Evolutionary conservation across 2,329 filamentous ascomycete species (phyloP), one percentile per base, ranked within the genome.

Genomic region (Apiospora marii): DNA sequence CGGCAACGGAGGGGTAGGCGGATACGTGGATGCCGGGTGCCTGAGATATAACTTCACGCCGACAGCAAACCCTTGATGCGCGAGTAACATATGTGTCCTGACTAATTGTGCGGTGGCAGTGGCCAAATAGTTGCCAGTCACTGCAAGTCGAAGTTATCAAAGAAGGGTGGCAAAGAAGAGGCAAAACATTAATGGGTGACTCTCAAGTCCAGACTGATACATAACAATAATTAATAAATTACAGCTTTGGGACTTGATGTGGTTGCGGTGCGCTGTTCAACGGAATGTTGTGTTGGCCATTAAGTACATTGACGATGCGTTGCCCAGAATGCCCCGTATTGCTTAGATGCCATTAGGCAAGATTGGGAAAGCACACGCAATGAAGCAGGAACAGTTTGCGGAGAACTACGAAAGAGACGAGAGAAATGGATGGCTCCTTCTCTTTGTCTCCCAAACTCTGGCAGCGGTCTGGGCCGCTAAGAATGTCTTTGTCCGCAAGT

Each of bases 401-500:
- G 10, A 24, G n/a, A n/a, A 34, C 12, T 34, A 30, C 27, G 19
- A 64, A 6, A 37, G 37, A 37, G 37, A 37, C 5, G 30, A 24
- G 41, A 24, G 49, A 24, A n/a, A 64, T 37, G 34, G 22, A 64
- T 22, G 58, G 19, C 30, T 41, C 58, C 58, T 64, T 37, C 58
- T 64, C 58, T 64, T 64, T 64, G 58, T 64, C 16, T 61, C 30
- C 37, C 7, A 5, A 64, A 24, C 22, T 41, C 8, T 64, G 30
- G 58, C 58, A 64, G 58, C 58, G 58, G 58, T 64, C 34, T 37
- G 58, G 30, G 30, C 34, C 58, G 58, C 58, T 64, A 34, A 64
- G 58, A 41, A 41, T 64, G 34, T 64, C 58, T 64, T 64, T 64
- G 30, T 64, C 34, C 19, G 5, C 10, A 41, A 41, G 3, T 3